Evolutionary conservation across 805 yeast species (phyloP).

Genomic region (Kodamaea hsintzibuensis): DNA sequence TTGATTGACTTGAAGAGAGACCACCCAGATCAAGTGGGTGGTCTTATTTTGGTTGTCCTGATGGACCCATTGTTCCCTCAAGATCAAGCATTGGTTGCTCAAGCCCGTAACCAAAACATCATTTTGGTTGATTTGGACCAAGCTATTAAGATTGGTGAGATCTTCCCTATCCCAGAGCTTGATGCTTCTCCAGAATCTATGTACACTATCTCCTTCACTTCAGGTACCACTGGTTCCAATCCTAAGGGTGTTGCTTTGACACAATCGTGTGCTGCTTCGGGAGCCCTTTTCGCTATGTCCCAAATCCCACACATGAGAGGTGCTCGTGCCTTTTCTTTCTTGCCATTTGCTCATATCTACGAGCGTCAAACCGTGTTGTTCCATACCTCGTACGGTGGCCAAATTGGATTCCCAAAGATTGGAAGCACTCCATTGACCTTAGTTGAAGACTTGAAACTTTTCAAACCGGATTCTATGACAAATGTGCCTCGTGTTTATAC

Average conservation of each 20-base stretch:
- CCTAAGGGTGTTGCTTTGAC: conserved; percentile 29
- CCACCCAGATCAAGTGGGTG: conserved; percentile 30
- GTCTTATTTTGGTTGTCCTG: conserved; percentile 54
- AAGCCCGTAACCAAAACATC: conserved; percentile 17
- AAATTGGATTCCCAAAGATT: conserved; percentile 24
- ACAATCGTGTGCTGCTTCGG: conserved; percentile 21
- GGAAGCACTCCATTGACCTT: conserved; percentile 25
- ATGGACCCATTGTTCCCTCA: conserved; percentile 50
- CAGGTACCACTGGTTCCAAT: conserved; percentile 28
- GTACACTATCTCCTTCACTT: conserved; percentile 28
- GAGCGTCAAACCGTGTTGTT: conserved; percentile 29
- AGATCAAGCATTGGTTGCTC: conserved; percentile 59
- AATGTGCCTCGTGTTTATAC: conserved; percentile 30
- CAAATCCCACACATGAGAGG: conserved; percentile 4
- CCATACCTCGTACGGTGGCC: conserved; percentile 25
- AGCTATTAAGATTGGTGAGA: conserved; percentile 21
- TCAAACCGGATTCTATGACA: conserved; percentile 25
- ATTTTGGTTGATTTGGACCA: conserved; percentile 24
- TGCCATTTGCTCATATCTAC: conserved; percentile 41
- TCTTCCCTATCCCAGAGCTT: conserved; percentile 20
- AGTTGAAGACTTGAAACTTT: conserved; percentile 24
- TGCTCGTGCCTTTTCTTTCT: conserved; percentile 21
- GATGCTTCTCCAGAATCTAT: conserved; percentile 18
- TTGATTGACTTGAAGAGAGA: conserved; percentile 46
- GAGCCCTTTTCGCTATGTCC: conserved; percentile 17